Conservation (phyloP, 352 stramenopile species). For the Phytopythium kandeliae region DNA sequence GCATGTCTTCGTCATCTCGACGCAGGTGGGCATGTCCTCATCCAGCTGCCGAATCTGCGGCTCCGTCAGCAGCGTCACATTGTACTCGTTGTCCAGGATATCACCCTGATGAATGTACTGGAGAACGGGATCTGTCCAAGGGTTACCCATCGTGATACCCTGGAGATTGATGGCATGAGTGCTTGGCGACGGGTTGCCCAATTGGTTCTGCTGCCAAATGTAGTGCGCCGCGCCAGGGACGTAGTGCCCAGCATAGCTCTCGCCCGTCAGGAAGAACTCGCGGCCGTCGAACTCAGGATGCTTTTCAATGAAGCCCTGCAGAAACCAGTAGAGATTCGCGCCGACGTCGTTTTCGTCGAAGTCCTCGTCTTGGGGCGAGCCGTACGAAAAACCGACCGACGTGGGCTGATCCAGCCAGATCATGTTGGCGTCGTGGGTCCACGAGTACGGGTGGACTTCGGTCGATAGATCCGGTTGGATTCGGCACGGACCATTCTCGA, state of each 20-base stretch:
- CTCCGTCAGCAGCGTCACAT: slow-evolving; percentile 29
- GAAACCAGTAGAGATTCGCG: slow-evolving; percentile 51
- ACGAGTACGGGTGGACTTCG: slow-evolving; percentile 34
- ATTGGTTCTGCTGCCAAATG: slow-evolving; percentile 16
- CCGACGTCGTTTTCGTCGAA: slow-evolving; percentile 25
- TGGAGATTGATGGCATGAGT: slow-evolving; percentile 24
- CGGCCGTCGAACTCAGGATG: slow-evolving; percentile 33
- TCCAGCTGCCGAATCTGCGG: slow-evolving; percentile 28
- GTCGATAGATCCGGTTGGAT: slow-evolving; percentile 30
- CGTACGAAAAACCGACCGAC: slow-evolving; percentile 37
- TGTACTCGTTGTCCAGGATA: slow-evolving; percentile 57
- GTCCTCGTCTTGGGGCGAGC: slow-evolving; percentile 20
- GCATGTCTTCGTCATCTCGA: slow-evolving; percentile 26
- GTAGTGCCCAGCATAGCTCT: slow-evolving; percentile 63
- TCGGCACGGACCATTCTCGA: slow-evolving; percentile 52
- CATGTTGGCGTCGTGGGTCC: slow-evolving; percentile 43
- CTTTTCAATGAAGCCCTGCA: slow-evolving; percentile 45
- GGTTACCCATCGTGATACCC: slow-evolving; percentile 43
- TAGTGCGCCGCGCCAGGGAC: slow-evolving; percentile 32
- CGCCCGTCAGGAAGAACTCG: slow-evolving; percentile 43
- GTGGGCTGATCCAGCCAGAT: slow-evolving; percentile 44
- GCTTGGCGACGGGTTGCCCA: slow-evolving; percentile 9
- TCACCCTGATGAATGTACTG: slow-evolving; percentile 32
- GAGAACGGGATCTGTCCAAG: slow-evolving; percentile 9
- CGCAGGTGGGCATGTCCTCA: slow-evolving; percentile 25